phyloP scores from a whole-genome alignment of 352 stramenopile species.

The Pythium dissotocum region DNA sequence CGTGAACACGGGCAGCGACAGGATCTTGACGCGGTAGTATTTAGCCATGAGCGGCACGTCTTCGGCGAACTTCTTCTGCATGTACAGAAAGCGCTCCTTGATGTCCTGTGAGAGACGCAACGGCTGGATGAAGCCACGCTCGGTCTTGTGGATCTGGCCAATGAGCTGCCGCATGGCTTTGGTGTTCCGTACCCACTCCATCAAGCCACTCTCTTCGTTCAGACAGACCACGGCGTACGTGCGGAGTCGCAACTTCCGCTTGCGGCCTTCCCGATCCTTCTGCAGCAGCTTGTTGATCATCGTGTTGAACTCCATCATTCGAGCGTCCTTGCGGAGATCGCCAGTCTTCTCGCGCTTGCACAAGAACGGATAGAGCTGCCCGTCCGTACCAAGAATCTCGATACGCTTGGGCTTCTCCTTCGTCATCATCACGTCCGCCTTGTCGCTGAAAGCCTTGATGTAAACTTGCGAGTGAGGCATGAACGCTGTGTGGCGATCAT shows the following conservation, averaged over 20 bases:
- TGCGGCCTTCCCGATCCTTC: constrained; percentile 85
- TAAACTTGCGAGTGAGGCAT: constrained; percentile 73
- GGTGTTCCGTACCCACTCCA: constrained; percentile 99
- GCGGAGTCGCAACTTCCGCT: constrained; percentile 93
- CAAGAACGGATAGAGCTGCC: constrained; percentile 87
- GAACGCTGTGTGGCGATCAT: constrained; percentile 59
- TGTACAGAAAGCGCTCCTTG: constrained; percentile 88
- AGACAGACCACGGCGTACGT: constrained; percentile 99
- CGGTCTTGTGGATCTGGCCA: constrained; percentile 85
- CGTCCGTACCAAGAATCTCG: constrained; percentile 79
- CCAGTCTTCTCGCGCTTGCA: constrained; percentile 98
- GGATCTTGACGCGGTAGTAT: constrained; percentile 69
- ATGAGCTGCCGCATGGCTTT: constrained; percentile 92
- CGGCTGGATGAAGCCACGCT: constrained; percentile 80
- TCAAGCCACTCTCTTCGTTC: constrained; percentile 98
- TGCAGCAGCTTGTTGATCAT: constrained; percentile 99
- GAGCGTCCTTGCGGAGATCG: constrained; percentile 99
- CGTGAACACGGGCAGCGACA: constrained; percentile 80
- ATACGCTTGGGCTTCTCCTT: constrained; percentile 99
- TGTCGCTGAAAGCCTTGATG: constrained; percentile 88
- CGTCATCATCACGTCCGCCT: constrained; percentile 96
- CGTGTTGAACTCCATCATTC: constrained; percentile 99
- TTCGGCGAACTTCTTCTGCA: constrained; percentile 84
- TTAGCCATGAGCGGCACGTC: constrained; percentile 75
- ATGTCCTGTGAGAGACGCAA: constrained; percentile 77